Conservation (phyloP, 352 stramenopile genomes). For the Phytophthora cactorum region DNA sequence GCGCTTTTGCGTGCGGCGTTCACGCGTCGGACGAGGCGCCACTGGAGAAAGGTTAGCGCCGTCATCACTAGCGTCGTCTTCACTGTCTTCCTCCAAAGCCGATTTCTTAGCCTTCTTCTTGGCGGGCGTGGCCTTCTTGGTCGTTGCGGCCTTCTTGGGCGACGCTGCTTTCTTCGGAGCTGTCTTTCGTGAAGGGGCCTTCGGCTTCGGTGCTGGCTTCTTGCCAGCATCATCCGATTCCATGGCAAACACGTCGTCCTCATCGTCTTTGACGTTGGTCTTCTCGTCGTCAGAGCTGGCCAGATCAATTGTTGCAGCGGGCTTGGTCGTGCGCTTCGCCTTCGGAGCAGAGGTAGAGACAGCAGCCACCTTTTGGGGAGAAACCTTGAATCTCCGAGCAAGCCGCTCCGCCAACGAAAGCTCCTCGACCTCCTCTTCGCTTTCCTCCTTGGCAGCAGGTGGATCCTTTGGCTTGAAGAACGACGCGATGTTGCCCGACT, state of each 20-base stretch:
- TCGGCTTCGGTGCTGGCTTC: constrained; percentile 48
- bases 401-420: constrained; percentile 78
- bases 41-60: constrained; percentile 24
- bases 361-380: constrained; percentile 44
- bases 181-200: constrained; percentile 36
- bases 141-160: constrained; percentile 30
- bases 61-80: constrained; percentile 33
- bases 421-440: constrained; percentile 72
- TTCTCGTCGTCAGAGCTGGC: constrained; percentile 54
- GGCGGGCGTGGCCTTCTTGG: constrained; percentile 27
- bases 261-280: constrained; percentile 28
- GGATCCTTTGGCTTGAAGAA: constrained; percentile 63
- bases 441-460: constrained; percentile 37
- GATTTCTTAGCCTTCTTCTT: constrained; percentile 36
- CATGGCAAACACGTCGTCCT: constrained; percentile 81
- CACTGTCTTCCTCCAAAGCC: constrained; percentile 35
- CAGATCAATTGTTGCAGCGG: constrained; percentile 45
- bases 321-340: constrained; percentile 27
- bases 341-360: constrained; percentile 24
- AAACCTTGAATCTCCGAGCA: constrained; percentile 56
- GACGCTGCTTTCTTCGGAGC: constrained; percentile 38
- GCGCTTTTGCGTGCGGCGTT: constrained; percentile 42
- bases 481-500: constrained; percentile 47
- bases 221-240: constrained; percentile 42
- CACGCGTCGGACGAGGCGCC: constrained; percentile 40